Conservation (phyloP, 352 stramenopile species). For the Saprolegnia parasitica region DNA sequence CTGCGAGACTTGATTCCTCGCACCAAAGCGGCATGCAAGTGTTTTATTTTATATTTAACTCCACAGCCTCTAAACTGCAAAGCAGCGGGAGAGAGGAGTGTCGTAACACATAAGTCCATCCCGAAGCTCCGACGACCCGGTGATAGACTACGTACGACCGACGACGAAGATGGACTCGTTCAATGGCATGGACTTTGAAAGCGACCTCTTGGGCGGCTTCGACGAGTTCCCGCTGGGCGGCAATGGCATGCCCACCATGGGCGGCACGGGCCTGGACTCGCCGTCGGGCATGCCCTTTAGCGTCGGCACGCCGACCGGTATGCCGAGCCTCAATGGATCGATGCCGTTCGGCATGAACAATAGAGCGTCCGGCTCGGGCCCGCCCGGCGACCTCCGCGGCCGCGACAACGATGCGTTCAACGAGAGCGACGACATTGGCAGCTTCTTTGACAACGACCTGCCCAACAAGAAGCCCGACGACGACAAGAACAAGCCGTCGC, state of each 20-base stretch:
- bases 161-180: slow-evolving; percentile 25
- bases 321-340: slow-evolving; percentile 58
- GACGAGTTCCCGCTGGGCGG: slow-evolving; percentile 21
- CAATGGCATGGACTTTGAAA: slow-evolving; percentile 23
- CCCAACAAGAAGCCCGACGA: slow-evolving; percentile 33
- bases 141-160: neutral
- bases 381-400: neutral
- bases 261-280: slow-evolving; percentile 20
- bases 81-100: slow-evolving; percentile 24
- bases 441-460: slow-evolving; percentile 68
- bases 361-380: slow-evolving; percentile 4
- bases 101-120: slow-evolving; percentile 7
- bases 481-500: slow-evolving; percentile 33
- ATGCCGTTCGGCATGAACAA: slow-evolving; percentile 11
- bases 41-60: slow-evolving; percentile 32
- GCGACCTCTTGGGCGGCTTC: slow-evolving; percentile 23
- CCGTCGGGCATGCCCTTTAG: slow-evolving; percentile 55
- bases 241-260: slow-evolving; percentile 12
- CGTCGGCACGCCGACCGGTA: slow-evolving; percentile 75
- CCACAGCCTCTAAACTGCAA: slow-evolving; percentile 30
- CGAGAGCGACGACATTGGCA: slow-evolving; percentile 15
- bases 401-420: slow-evolving; percentile 25
- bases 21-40: neutral
- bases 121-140: slow-evolving; percentile 4
- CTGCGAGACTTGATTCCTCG: slow-evolving; percentile 4